Base-by-base conservation (phyloP, 108 stramenopile genomes). In the Fistulifera solaris region DNA sequence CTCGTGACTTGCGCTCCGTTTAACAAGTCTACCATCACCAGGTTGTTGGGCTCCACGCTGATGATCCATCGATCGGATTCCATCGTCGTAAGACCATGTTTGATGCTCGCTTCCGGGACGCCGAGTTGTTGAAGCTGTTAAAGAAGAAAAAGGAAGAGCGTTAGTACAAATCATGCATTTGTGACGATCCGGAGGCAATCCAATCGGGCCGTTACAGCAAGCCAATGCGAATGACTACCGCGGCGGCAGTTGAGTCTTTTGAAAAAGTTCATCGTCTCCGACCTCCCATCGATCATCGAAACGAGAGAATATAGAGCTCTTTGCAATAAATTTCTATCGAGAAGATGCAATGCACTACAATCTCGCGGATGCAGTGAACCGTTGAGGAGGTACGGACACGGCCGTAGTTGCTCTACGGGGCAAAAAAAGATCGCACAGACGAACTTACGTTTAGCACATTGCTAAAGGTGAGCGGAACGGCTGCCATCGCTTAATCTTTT, bases 61-160 rank as follows among this genome's bases (percentile, higher is more conserved):
- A 93, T 85, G 66, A 98, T 96, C 81, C 85, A 98, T 63, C 87
- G 78, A 62, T 92, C 90, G 56, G 80, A 82, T 62, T 84, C 83
- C 90, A 92, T 92, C n/a, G 90, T 74, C 24, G 90, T 92, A 52
- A 83, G 53, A 11, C 87, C 87, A 86, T 92, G 90, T 69, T 92
- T 92, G 77, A 92, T 88, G 50, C 81, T 84, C 19, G 78, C 58
- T 71, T 88, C 90, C 39, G 90, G 90, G 21, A 92, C 80, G 65
- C 87, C 86, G 48, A 92, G 72, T 84, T 83, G 81, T 84, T 85
- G 84, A 68, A 92, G 90, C 90, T 92, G 58, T 43, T 23, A 14
- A 6, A 18, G 44, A 44, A 18, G 48, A 27, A 21, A 23, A 31
- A 35, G 13, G 40, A 61, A 17, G 27, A 22, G 66, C 27, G 38